A percentile compares a stretch with the other conserved stretches of the same genome.
Conservation (phyloP, 2,329 filamentous ascomycete genomes). For the Neofusicoccum umdonicola region DNA sequence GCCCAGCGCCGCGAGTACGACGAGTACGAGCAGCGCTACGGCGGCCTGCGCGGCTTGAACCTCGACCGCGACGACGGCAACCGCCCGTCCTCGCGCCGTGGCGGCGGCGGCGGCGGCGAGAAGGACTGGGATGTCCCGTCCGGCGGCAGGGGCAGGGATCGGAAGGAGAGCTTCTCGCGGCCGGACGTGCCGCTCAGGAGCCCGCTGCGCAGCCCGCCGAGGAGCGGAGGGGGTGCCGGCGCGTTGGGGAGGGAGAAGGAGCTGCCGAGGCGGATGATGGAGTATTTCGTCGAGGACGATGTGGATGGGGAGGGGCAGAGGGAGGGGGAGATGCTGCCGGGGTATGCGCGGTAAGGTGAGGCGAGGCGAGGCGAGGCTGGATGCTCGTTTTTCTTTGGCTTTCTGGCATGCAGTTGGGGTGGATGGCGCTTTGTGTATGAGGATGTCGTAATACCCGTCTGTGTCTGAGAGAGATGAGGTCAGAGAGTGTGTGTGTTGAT, state of each 20-base stretch:
- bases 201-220: neutral
- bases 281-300: conserved; percentile 9
- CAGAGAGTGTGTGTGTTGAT: no score
- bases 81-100: neutral
- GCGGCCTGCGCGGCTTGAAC: neutral
- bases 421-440: no score
- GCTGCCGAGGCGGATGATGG: conserved; percentile 7
- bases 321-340: conserved; percentile 3
- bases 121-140: neutral
- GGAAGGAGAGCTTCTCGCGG: neutral
- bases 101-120: neutral
- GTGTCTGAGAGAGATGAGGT: no score
- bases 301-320: neutral
- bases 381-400: no score
- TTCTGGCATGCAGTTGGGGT: no score
- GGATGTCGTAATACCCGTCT: no score
- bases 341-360: conserved; percentile 2
- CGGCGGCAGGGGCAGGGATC: neutral
- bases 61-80: neutral
- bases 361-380: neutral
- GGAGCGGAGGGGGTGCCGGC: neutral
- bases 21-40: neutral
- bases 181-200: conserved; percentile 1
- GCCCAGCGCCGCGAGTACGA: neutral
- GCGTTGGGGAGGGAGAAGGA: neutral